phyloP scores from a whole-genome alignment of 2,329 filamentous ascomycete species.

The Gliomastix tumulicola region DNA sequence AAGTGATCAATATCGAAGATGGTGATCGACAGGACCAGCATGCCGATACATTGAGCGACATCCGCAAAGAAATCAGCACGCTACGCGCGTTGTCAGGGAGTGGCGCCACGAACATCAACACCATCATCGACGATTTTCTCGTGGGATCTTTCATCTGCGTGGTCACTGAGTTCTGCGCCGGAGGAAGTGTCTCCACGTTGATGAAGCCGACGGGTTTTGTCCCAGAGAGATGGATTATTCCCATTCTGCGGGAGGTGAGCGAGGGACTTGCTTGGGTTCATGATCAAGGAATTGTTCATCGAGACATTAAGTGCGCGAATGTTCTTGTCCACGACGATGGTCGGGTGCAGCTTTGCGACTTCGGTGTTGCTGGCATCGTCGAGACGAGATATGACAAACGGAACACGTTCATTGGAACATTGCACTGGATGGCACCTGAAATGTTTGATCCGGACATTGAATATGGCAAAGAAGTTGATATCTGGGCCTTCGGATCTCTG shows the following conservation, averaged over 20 bases:
- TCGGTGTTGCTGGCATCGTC: conserved; percentile 73
- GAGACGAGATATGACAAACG: conserved; percentile 71
- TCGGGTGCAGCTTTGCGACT: conserved; percentile 74
- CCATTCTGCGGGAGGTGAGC: conserved; percentile 59
- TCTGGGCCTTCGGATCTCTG: conserved; percentile 81
- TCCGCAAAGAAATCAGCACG: conserved; percentile 61
- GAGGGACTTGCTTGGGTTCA: conserved; percentile 64
- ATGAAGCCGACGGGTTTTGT: conserved; percentile 63
- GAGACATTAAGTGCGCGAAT: conserved; percentile 72
- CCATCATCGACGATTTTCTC: conserved; percentile 71
- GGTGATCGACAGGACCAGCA: conserved; percentile 60
- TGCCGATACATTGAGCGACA: conserved; percentile 62
- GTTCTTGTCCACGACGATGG: conserved; percentile 73
- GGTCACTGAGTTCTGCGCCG: conserved; percentile 79
- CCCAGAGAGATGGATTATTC: conserved; percentile 64
- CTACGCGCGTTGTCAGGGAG: conserved; percentile 67
- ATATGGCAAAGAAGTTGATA: conserved; percentile 68
- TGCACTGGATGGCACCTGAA: conserved; percentile 82
- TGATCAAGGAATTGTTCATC: conserved; percentile 60
- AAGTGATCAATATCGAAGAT: conserved; percentile 80
- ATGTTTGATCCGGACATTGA: conserved; percentile 58
- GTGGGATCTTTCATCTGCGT: conserved; percentile 81
- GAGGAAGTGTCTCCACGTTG: conserved; percentile 70
- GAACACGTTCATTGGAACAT: conserved; percentile 74
- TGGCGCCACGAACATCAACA: conserved; percentile 72